phyloP scores from a whole-genome alignment of 2,329 filamentous ascomycete genomes.

The Fusarium sp. region DNA sequence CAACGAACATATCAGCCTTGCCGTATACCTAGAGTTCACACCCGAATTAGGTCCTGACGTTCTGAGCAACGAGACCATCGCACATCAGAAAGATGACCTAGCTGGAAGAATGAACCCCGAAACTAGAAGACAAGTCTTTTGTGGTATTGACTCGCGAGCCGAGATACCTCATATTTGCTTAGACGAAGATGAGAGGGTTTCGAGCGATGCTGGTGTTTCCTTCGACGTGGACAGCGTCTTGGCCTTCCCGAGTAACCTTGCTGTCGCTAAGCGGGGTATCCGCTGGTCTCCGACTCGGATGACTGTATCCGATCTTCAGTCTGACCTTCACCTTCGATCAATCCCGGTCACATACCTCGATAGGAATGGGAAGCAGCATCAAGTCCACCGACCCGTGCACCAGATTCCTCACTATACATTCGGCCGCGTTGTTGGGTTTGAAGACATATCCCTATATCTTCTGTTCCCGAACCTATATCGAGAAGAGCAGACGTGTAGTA shows the following conservation, averaged over 20 bases:
- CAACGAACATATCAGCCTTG: not conserved
- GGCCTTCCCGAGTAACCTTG: conserved; percentile 5
- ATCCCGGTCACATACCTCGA: conserved; percentile 2
- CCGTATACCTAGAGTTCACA: not conserved
- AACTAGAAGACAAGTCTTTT: conserved; percentile 11
- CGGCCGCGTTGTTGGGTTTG: conserved; percentile 12
- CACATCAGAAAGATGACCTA: conserved; percentile 8
- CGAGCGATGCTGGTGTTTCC: not conserved
- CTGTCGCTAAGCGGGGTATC: conserved; percentile 4
- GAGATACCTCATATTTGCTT: not conserved
- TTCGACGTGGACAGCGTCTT: conserved; percentile 12
- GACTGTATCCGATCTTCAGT: conserved; percentile 14
- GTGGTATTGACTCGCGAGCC: not conserved
- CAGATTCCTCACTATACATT: conserved; percentile 12
- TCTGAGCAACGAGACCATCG: not conserved
- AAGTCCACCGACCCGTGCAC: conserved; percentile 12
- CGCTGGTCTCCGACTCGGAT: conserved; percentile 13
- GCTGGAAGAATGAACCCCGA: conserved; percentile 6
- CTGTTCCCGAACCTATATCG: conserved; percentile 8
- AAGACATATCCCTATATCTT: conserved; percentile 17
- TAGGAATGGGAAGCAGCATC: conserved; percentile 7
- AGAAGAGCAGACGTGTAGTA: conserved; percentile 8
- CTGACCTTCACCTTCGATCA: conserved; percentile 9
- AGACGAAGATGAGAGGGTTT: conserved; percentile 6
- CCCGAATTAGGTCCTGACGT: conserved; percentile 8